A percentile compares a stretch with the other conserved stretches of the same genome.
phyloP scores from a whole-genome alignment of 345 rosid species.

The Pelargonium nanum region DNA sequence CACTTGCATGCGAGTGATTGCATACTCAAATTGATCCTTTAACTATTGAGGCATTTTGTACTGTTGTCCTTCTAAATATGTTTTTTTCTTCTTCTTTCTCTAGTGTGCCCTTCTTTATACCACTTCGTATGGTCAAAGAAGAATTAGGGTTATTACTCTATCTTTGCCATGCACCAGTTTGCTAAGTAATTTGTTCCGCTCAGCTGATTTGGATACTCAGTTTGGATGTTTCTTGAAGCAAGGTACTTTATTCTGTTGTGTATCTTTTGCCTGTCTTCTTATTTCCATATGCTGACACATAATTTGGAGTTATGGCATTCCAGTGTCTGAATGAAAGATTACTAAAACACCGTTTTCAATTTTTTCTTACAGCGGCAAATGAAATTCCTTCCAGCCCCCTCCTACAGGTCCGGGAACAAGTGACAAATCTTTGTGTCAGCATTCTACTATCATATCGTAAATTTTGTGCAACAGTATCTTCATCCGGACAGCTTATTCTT shows the following conservation, averaged over 20 bases:
- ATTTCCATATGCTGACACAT: neutral
- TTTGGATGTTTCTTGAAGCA: slow-evolving; percentile 92
- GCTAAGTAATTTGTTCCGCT: slow-evolving; percentile 79
- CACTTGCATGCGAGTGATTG: slow-evolving; percentile 2
- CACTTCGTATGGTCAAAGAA: slow-evolving; percentile 81
- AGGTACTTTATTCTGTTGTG: slow-evolving; percentile 36
- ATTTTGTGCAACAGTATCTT: slow-evolving; percentile 91
- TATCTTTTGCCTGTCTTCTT: neutral
- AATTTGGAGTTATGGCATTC: neutral
- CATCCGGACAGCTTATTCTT: slow-evolving; percentile 91
- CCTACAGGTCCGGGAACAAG: slow-evolving; percentile 54
- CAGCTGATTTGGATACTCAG: slow-evolving; percentile 93
- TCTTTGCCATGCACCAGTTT: slow-evolving; percentile 86
- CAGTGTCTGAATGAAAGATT: neutral
- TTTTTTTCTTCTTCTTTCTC: slow-evolving; percentile 14
- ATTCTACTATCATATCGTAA: slow-evolving; percentile 81
- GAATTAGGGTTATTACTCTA: slow-evolving; percentile 83
- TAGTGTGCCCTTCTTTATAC: slow-evolving; percentile 98
- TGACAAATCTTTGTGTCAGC: slow-evolving; percentile 58
- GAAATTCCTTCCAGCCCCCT: slow-evolving; percentile 68
- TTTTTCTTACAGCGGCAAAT: slow-evolving; percentile 44
- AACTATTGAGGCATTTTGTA: neutral
- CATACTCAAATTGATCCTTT: neutral
- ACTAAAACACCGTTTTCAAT: neutral
- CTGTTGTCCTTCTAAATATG: slow-evolving; percentile 4